phyloP scores from a whole-genome alignment of 257 asterid species.

The Haberlea rhodopensis region DNA sequence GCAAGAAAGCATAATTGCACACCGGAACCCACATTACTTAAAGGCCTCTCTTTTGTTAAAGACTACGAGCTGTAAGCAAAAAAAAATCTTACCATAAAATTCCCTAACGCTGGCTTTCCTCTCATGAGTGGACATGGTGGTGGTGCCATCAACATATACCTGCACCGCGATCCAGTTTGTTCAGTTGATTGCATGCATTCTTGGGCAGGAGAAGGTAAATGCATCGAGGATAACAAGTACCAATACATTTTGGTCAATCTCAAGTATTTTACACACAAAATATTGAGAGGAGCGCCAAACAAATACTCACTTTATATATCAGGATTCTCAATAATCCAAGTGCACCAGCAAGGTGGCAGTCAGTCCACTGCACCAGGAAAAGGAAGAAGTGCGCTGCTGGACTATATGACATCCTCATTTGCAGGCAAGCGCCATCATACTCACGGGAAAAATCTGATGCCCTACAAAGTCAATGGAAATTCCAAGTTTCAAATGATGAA shows the following conservation, averaged over 20 bases:
- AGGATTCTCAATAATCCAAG: constrained; percentile 87
- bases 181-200: constrained; percentile 1
- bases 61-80: constrained; percentile 10
- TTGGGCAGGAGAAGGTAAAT: not conserved
- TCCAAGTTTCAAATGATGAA: not conserved
- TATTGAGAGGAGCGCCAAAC: not conserved
- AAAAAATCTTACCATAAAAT: constrained; percentile 68
- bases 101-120: constrained; percentile 93
- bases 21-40: constrained; percentile 18
- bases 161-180: constrained; percentile 27
- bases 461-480: constrained; percentile 38
- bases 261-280: not conserved
- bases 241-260: not conserved
- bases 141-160: constrained; percentile 96
- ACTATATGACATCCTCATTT: constrained; percentile 94
- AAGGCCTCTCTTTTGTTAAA: not conserved
- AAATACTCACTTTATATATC: constrained; percentile 67
- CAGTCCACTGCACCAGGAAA: constrained; percentile 93
- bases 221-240: not conserved
- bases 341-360: constrained; percentile 91
- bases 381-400: constrained; percentile 92
- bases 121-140: constrained; percentile 91
- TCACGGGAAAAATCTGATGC: constrained; percentile 86
- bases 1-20: constrained; percentile 24
- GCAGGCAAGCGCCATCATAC: constrained; percentile 90